Evolutionary conservation across 2,329 filamentous ascomycete genomes (phyloP).

Genomic region (Pleomassaria siparia): DNA sequence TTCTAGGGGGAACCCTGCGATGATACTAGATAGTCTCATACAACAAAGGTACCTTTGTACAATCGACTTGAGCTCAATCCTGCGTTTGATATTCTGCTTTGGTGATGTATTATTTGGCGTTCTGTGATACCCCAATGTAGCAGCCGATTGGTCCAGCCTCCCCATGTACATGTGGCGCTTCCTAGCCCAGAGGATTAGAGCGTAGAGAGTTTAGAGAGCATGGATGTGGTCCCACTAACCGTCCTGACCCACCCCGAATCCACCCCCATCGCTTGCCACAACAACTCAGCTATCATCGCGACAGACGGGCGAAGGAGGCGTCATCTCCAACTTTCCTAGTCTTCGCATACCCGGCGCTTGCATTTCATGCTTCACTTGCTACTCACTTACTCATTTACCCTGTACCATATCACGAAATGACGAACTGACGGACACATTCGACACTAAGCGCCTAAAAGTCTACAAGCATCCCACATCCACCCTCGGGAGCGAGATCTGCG

Average conservation of each 20-base stretch:
- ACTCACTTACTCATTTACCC: not conserved
- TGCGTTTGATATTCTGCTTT: slow-evolving; percentile 2
- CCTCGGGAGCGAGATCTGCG: slow-evolving; percentile 19
- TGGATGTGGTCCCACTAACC: slow-evolving; percentile 4
- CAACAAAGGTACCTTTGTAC: too few relatives aligned
- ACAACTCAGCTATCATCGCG: slow-evolving; percentile 30
- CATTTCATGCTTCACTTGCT: slow-evolving; percentile 3
- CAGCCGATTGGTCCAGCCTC: not conserved
- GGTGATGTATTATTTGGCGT: slow-evolving; percentile 4
- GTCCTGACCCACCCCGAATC: too few relatives aligned
- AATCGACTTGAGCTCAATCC: not conserved
- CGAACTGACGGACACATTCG: too few relatives aligned
- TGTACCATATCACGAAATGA: slow-evolving; percentile 32
- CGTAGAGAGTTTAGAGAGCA: too few relatives aligned
- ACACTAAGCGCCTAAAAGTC: too few relatives aligned
- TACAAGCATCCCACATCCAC: slow-evolving; percentile 10
- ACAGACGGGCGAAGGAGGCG: slow-evolving; percentile 19
- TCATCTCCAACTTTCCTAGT: slow-evolving; percentile 8
- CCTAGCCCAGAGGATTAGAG: too few relatives aligned
- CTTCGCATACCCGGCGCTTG: slow-evolving; percentile 17
- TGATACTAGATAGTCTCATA: too few relatives aligned
- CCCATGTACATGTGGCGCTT: not conserved
- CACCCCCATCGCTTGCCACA: slow-evolving; percentile 15
- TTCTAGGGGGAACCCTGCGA: too few relatives aligned
- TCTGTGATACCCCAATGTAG: not conserved